Percentiles rank a stretch among this genome's conserved stretches.
phyloP scores from a whole-genome alignment of 2,329 filamentous ascomycete genomes.

The Phyllosticta citribraziliensis region DNA sequence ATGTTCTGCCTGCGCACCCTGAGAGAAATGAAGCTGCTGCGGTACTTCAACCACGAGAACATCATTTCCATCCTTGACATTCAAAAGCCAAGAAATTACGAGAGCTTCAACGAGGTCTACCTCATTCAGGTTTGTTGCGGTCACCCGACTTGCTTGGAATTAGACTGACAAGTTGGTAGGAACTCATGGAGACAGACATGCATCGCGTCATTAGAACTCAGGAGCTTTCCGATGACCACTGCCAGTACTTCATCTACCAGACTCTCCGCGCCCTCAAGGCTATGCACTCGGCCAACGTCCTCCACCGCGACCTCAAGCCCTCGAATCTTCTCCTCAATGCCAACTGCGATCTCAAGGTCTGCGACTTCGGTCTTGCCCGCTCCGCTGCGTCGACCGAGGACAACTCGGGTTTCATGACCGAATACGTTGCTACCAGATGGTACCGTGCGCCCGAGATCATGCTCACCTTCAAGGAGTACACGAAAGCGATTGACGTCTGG shows the following conservation, averaged over 20 bases:
- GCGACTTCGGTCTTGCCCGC: slow-evolving; percentile 91
- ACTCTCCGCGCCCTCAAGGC: slow-evolving; percentile 94
- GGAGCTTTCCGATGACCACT: slow-evolving; percentile 96
- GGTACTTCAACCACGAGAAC: slow-evolving; percentile 99
- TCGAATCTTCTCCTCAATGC: slow-evolving; percentile 95
- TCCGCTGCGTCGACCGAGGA: slow-evolving; percentile 96
- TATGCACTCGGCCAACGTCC: slow-evolving; percentile 97
- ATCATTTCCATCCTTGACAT: slow-evolving; percentile 99
- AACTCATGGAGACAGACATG: slow-evolving; percentile 99
- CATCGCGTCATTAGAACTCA: slow-evolving; percentile 97
- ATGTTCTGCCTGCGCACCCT: slow-evolving; percentile 97
- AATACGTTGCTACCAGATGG: slow-evolving; percentile 99
- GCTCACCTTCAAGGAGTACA: slow-evolving; percentile 99
- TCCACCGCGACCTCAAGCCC: slow-evolving; percentile 94
- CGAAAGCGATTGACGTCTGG: slow-evolving; percentile 98
- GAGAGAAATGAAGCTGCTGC: slow-evolving; percentile 96
- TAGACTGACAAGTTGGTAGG: slow-evolving; percentile 42
- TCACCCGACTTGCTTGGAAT: background rate
- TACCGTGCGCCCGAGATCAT: slow-evolving; percentile 99
- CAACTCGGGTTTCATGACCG: slow-evolving; percentile 99
- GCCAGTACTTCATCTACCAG: slow-evolving; percentile 99
- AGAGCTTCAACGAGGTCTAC: slow-evolving; percentile 95
- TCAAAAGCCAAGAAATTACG: slow-evolving; percentile 92
- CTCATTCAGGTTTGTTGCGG: slow-evolving; percentile 68
- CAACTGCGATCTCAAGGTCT: slow-evolving; percentile 98